Conservation (phyloP, 257 asterid species). For the Solanum pimpinellifolium region DNA sequence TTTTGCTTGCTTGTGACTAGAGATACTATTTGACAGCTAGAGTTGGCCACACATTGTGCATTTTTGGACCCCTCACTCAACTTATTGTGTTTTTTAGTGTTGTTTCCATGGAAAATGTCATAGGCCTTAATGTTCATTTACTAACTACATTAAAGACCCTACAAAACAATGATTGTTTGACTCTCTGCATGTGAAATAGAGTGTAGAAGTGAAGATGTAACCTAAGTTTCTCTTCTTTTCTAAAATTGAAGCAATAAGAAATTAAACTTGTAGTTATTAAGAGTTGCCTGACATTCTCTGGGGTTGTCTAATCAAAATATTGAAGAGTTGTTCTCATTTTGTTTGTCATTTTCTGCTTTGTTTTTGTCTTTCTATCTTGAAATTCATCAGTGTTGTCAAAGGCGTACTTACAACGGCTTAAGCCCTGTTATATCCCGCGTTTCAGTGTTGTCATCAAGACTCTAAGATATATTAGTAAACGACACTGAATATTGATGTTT, state of each 20-base stretch:
- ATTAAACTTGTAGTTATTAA: neutral
- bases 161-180: neutral
- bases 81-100: neutral
- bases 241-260: neutral
- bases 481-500: neutral
- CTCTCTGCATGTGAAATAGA: neutral
- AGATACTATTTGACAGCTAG: neutral
- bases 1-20: neutral
- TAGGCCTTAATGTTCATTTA: neutral
- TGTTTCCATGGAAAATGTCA: neutral
- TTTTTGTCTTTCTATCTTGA: neutral
- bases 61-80: neutral
- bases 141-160: neutral
- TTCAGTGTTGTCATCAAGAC: neutral
- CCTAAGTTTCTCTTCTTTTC: neutral
- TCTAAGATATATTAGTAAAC: neutral
- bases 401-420: slow-evolving; percentile 23
- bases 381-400: slow-evolving; percentile 12
- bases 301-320: neutral
- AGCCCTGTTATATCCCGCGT: neutral
- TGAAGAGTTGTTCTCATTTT: neutral
- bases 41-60: neutral
- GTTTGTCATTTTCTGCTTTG: neutral
- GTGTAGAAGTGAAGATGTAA: neutral
- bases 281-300: neutral